Evolutionary conservation across 2,329 filamentous ascomycete species (phyloP), one percentile per base, ranked within the genome.

Genomic region (Grosmannia clavigera): DNA sequence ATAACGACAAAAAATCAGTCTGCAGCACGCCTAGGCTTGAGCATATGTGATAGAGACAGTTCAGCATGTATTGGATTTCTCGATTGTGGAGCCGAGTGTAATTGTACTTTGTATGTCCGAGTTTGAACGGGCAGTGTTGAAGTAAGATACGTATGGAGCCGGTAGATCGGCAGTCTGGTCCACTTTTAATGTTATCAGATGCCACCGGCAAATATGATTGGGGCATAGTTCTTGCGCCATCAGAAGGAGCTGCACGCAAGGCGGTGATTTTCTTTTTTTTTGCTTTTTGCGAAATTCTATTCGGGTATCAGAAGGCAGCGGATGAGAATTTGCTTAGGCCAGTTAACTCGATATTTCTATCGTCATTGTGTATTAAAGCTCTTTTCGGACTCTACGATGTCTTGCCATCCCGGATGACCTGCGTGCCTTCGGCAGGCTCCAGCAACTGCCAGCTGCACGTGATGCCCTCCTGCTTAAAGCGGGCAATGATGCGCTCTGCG

Each of bases 391-490:
- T 46, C 43, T 46, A 46, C 19, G 43, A 46, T 19, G 43, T 5
- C 43, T 46, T n/a, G 43, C 43, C 43, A 19, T 43, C 22, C 27
- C 55, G 68, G 61, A 79, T 67, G 61, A 81, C 73, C 65, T 74
- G 70, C 10, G 77, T 82, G 6, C 88, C 91, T 68, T 94, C 84
- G 0, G 92, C 92, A 10, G 91, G 92, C 73, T 95, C 88, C 52
- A 99, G 78, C 50, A 97, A 73, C 72, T 88, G 87, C 91, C 92
- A 97, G 65, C 85, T 78, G 74, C 92, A 97, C 33, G 80, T 79
- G 67, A 97, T 90, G 65, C 81, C 77, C 72, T 90, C 81, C 67
- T 81, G 73, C 67, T 82, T 81, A 75, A 97, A 92, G 67, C 84
- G 82, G 40, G 78, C 75, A 62, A 96, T 84, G 67, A 95, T 90